Evolutionary conservation across 257 asterid genomes (phyloP).

Genomic region (Solanum gracilifrons): DNA sequence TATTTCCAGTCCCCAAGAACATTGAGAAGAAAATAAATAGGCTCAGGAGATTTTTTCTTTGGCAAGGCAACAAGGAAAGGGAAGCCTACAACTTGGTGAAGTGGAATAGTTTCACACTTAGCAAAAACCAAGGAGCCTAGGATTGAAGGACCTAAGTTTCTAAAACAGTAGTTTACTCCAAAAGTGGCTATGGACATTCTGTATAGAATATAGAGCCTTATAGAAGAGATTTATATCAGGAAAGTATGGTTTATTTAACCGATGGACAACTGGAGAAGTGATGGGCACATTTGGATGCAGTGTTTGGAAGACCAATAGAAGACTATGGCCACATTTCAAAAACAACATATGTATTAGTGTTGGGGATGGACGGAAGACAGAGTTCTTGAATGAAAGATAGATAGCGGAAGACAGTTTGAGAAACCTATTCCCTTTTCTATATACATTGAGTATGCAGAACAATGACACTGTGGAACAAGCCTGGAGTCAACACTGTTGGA

Average conservation of each 20-base stretch:
- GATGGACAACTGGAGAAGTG: background rate
- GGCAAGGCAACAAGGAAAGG: background rate
- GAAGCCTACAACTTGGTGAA: background rate
- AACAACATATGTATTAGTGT: too few relatives aligned
- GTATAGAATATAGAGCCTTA: background rate
- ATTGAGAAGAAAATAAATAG: background rate
- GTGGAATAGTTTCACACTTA: background rate
- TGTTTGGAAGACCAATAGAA: background rate
- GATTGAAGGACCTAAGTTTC: background rate
- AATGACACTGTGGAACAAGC: too few relatives aligned
- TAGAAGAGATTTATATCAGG: background rate
- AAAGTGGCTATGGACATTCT: background rate
- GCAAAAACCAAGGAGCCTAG: background rate
- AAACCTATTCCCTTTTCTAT: background rate
- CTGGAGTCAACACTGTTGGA: background rate
- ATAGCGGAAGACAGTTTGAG: background rate
- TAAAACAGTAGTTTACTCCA: background rate
- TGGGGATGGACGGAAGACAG: background rate
- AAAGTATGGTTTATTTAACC: background rate
- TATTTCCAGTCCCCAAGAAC: background rate
- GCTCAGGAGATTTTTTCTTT: background rate
- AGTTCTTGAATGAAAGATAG: background rate
- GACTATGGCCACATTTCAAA: background rate
- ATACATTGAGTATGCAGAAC: too few relatives aligned
- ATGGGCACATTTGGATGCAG: background rate